Conservation (phyloP, 202 grass and related monocot species). For the Musa balbisiana region DNA sequence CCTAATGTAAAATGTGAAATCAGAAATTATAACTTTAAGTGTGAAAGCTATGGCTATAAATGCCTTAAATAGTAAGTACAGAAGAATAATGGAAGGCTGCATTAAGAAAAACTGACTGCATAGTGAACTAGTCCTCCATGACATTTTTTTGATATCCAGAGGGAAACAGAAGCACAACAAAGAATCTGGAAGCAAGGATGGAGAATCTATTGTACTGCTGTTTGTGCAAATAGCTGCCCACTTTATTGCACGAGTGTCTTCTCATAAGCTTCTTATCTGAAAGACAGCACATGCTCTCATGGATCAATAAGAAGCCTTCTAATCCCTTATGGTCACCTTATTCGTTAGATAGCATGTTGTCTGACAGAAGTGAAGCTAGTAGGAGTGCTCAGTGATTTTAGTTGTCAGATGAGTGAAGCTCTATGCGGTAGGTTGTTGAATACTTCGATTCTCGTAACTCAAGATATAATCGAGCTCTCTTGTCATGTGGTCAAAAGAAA, state of each 20-base stretch:
- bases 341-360: neutral
- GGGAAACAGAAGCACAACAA: neutral
- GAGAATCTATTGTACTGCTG: neutral
- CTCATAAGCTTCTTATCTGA: neutral
- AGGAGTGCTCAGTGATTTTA: neutral
- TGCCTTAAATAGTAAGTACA: too few species aligned
- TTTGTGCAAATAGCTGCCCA: neutral
- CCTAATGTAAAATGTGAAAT: too few species aligned
- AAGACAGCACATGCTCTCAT: neutral
- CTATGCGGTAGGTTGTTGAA: too few species aligned
- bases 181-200: neutral
- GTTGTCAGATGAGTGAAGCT: neutral
- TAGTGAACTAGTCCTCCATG: neutral
- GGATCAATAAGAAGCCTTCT: neutral
- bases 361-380: neutral
- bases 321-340: neutral
- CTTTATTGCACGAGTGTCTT: neutral
- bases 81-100: too few species aligned
- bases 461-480: too few species aligned
- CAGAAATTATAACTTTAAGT: too few species aligned
- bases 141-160: neutral
- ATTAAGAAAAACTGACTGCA: neutral
- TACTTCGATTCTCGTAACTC: too few species aligned
- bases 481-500: too few species aligned
- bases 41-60: too few species aligned